Conservation (phyloP, 768 basidiomycete genomes). For the Hirschioporus abietinus region DNA sequence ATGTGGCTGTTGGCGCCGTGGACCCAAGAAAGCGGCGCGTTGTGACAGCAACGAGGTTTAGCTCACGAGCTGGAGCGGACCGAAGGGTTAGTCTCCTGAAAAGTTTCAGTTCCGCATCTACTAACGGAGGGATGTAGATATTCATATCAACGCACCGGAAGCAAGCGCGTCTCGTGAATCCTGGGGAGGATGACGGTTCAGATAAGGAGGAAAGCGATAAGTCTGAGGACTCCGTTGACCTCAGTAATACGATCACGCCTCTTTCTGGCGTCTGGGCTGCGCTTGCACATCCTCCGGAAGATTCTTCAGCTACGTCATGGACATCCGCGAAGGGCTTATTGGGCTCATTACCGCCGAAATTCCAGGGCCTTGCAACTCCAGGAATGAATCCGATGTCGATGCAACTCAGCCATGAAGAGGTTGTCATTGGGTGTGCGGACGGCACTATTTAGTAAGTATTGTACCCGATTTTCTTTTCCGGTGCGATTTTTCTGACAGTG, state of each 20-base stretch:
- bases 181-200: constrained; percentile 19
- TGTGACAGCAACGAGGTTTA: constrained; percentile 84
- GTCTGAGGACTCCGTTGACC: constrained; percentile 39
- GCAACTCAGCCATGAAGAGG: constrained; percentile 86
- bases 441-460: constrained; percentile 81
- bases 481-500: constrained; percentile 13
- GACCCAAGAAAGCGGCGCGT: constrained; percentile 81
- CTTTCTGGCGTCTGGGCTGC: constrained; percentile 74
- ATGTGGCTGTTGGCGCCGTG: constrained; percentile 85
- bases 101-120: constrained; percentile 2
- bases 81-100: constrained; percentile 53
- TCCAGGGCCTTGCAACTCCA: constrained; percentile 74
- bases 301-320: constrained; percentile 26
- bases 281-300: constrained; percentile 34
- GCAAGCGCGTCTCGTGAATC: constrained; percentile 28
- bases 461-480: constrained; percentile 3
- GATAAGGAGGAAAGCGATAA: constrained; percentile 19
- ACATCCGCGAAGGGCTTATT: constrained; percentile 51
- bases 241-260: constrained; percentile 60
- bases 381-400: constrained; percentile 96
- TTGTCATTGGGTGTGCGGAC: constrained; percentile 87
- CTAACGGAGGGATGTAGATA: constrained; percentile 38
- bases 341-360: constrained; percentile 61
- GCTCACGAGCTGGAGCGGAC: constrained; percentile 76
- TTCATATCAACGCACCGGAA: constrained; percentile 80